Base-by-base conservation (phyloP, 371 early-diverging fungal genomes). In the Sanchytrium tribonematis region DNA sequence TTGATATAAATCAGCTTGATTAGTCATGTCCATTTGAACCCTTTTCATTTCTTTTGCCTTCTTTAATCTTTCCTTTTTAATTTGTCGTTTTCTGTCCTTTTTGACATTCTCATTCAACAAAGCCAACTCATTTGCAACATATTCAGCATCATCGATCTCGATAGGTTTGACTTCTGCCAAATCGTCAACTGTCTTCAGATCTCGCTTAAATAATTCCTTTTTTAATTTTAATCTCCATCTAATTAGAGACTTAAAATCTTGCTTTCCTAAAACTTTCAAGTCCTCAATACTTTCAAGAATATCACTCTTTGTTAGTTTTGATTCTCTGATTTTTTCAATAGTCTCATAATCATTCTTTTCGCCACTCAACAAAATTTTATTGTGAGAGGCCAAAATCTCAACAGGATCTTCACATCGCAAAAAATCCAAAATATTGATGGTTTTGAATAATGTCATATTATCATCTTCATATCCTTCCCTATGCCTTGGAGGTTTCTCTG, bases 381-480 rank as follows among this genome's bases (percentile, higher is more conserved):
- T 48, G 48, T 48, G 22, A 16, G 79, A 74, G 31, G 88, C 89
- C 31, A 96, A 81, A 12, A 86, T 75, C 30, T 77, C 75, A 5
- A 91, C 81, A 30, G 91, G 90, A 69, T 92, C 93, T 28, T 79
- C 75, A 69, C 85, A 72, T 67, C 75, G 78, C 68, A 94, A 81
- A 73, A 91, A 92, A 30, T 91, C 87, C 78, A 83, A 80, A 32
- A 83, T 84, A 69, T 84, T 83, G 29, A 77, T 73, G 17, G 80
- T 78, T 70, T 86, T 84, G 80, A 85, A 85, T 71, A 91, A 80
- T 1, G 87, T 89, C 74, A 88, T 87, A 75, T 90, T 85, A 68
- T 90, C 92, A 72, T 94, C 95, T 69, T 88, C 93, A 79, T 97
- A 97, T 78, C 95, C 97, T 70, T 91, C 92, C 78, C 96, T 84